phyloP scores from a whole-genome alignment of 169 alveolate genomes.

The Plasmodium adleri region DNA sequence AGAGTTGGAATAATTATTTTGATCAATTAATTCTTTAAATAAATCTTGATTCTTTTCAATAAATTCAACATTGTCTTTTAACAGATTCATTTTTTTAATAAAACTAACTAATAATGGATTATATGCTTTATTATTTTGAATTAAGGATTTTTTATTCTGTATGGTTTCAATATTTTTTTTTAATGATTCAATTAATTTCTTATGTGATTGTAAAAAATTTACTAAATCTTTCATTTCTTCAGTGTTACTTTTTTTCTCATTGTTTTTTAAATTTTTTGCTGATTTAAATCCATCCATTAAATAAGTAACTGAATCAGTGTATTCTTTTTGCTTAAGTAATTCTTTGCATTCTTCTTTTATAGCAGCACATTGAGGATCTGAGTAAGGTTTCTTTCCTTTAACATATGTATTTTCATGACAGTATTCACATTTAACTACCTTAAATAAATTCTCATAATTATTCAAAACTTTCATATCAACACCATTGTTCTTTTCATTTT shows the following conservation, averaged over 20 bases:
- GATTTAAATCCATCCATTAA: conserved; percentile 6
- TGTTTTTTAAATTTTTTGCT: not conserved
- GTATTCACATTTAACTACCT: conserved; percentile 46
- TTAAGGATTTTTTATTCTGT: not conserved
- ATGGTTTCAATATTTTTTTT: conserved; percentile 18
- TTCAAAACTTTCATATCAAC: conserved; percentile 13
- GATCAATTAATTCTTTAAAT: not conserved
- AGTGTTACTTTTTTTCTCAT: conserved; percentile 9
- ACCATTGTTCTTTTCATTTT: not conserved
- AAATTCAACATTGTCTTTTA: conserved; percentile 6
- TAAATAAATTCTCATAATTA: conserved; percentile 42
- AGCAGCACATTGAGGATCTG: conserved; percentile 5
- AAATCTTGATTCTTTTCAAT: not conserved
- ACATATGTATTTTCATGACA: conserved; percentile 1
- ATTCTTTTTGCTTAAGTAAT: conserved; percentile 6
- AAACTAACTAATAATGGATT: not conserved
- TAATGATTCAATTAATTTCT: conserved; percentile 1
- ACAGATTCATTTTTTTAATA: not conserved
- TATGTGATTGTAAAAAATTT: conserved; percentile 24
- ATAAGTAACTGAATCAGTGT: not conserved
- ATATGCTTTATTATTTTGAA: not conserved
- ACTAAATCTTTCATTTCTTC: conserved; percentile 23
- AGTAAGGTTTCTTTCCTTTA: not conserved
- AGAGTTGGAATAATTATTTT: too few relatives aligned
- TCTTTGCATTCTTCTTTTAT: conserved; percentile 35